Percentiles rank a stretch among this genome's conserved stretches.
Conservation (phyloP, 345 rosid genomes). For the Pistacia atlantica region DNA sequence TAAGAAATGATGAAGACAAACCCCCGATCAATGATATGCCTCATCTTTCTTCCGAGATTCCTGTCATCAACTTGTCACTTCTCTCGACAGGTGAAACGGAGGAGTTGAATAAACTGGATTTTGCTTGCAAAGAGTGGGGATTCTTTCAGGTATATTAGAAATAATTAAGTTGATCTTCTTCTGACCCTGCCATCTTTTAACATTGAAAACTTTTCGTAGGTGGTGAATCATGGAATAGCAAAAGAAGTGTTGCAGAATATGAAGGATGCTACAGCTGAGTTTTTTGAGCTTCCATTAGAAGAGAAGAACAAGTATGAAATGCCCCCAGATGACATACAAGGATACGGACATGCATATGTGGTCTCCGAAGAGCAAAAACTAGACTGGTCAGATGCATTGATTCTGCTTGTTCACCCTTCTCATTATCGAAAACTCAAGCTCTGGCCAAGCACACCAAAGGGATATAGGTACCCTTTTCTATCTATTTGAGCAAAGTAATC, state of each 20-base stretch:
- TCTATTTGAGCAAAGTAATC: not conserved
- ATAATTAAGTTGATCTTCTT: not conserved
- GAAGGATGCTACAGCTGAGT: slow-evolving; percentile 18
- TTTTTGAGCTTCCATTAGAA: slow-evolving; percentile 28
- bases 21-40: slow-evolving; percentile 1
- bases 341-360: slow-evolving; percentile 33
- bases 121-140: slow-evolving; percentile 34
- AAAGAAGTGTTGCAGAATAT: slow-evolving; percentile 24
- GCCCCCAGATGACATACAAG: slow-evolving; percentile 31
- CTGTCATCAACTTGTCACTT: slow-evolving; percentile 29
- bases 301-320: slow-evolving; percentile 30
- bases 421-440: slow-evolving; percentile 18
- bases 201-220: not conserved
- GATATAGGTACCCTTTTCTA: slow-evolving; percentile 5
- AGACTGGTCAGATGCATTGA: slow-evolving; percentile 33
- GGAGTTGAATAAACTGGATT: slow-evolving; percentile 30
- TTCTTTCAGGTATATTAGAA: slow-evolving; percentile 33
- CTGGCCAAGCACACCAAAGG: slow-evolving; percentile 29
- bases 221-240: slow-evolving; percentile 34
- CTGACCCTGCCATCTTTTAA: not conserved
- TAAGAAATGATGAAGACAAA: slow-evolving; percentile 26
- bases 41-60: slow-evolving; percentile 26
- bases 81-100: slow-evolving; percentile 19
- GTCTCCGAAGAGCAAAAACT: slow-evolving; percentile 28
- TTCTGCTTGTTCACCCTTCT: slow-evolving; percentile 22